These are phyloP conservation scores for Drechslerella coelobrocha DNA, from an alignment of 2,329 filamentous ascomycete genomes.

Conservation along the genomic window DNA sequence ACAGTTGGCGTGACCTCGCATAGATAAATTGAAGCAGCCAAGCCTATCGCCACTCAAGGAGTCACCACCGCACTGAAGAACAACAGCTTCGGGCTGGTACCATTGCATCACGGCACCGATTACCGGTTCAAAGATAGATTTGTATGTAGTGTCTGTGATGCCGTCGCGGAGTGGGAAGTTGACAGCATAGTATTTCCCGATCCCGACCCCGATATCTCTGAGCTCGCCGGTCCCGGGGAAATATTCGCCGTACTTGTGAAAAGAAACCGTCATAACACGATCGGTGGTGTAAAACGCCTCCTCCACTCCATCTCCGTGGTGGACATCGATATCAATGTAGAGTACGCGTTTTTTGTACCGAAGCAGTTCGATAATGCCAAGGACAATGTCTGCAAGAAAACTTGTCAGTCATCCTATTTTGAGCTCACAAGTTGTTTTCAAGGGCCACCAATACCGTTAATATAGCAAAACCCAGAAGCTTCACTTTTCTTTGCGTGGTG, in stretches of 20 bases:
- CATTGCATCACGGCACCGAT: conserved; percentile 78
- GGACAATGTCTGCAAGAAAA: conserved; percentile 78
- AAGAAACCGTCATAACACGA: conserved; percentile 88
- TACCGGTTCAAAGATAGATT: conserved; percentile 80
- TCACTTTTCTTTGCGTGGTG: conserved; percentile 96
- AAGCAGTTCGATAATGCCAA: conserved; percentile 87
- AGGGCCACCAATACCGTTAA: conserved; percentile 70
- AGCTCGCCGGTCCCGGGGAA: conserved; percentile 91
- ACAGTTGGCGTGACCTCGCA: conserved; percentile 90
- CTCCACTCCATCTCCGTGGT: conserved; percentile 89
- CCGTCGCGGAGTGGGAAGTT: conserved; percentile 91
- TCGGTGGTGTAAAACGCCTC: conserved; percentile 90
- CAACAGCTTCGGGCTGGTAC: conserved; percentile 89
- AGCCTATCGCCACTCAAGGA: conserved; percentile 91
- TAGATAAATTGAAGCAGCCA: conserved; percentile 95
- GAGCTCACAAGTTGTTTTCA: neutral
- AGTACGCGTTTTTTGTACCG: conserved; percentile 82
- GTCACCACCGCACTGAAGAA: conserved; percentile 94
- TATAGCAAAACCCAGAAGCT: conserved; percentile 96
- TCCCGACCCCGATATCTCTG: conserved; percentile 84
- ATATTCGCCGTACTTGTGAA: conserved; percentile 89
- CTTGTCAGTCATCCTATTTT: conserved; percentile 62
- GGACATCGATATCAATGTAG: conserved; percentile 93
- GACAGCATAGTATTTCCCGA: conserved; percentile 85
- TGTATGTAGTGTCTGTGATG: conserved; percentile 89